Evolutionary conservation across 306 rosid species (phyloP), one percentile per base, ranked within the genome.

Genomic region (Acacia acuminata): DNA sequence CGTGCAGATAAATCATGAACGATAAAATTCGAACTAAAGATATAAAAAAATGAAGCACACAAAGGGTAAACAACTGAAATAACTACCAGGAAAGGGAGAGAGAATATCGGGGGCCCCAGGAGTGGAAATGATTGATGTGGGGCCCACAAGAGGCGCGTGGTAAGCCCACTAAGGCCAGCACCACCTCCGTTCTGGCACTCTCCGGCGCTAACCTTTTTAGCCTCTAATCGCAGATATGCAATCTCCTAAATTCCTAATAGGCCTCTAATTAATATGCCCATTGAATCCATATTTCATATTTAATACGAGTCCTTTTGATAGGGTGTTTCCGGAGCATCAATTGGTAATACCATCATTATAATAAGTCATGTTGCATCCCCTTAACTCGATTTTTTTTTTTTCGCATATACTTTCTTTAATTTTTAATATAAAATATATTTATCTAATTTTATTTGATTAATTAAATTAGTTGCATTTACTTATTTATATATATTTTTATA

Each of bases 111-210:
- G 20, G 80, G 81, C 30, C 85, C 87, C 27, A 12, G 38, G 4
- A 12, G 34, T 71, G 69, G 75, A 51, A 79, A 89, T 53, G 61
- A 16, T 53, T 19, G 56, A 15, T 7, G 63, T 11, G 77, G 66
- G 47, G 7, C 92, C 94, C 89, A 83, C 90, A 86, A 81, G 83
- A 15, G 30, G 12, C 24, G 12, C 84, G 91, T 92, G 97, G 88
- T 24, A 84, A 80, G 82, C 93, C 90, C 97, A 89, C 90, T 17
- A 53, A 53, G 68, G 69, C 75, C 67, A 25, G 8, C 36, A 61
- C 38, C 17, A 22, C 8, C 32, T 0, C 36, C 22, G 24, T 19
- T 24, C 66, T 56, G 4, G 11, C 27, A n/a, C 30, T 2, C 63
- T 8, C n/a, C 63, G 8, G 65, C 34, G 32, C 65, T 3, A 10